Evolutionary conservation across 495 filamentous ascomycete genomes (phyloP), one percentile per base, ranked within the genome.

Genomic region (Aspergillus bridgeri): DNA sequence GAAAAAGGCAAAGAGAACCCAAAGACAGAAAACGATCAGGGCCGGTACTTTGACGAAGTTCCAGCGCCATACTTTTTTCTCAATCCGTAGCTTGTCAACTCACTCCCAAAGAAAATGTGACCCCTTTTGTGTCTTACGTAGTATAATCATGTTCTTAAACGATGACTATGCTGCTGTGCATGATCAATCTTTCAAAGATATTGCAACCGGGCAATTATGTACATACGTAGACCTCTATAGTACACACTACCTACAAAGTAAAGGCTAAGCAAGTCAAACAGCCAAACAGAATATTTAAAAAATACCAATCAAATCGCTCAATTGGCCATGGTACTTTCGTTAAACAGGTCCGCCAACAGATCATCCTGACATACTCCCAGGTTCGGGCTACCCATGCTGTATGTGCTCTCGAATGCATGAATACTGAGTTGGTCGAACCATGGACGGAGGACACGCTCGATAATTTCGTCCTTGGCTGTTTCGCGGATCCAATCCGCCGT

Each of bases 351-450:
- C 61, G 73, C 83, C 70, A 96, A 66, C 51, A 97, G 60, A 59
- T 81, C 80, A 62, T 83, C 79, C 56, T 80, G 80, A 65, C 88
- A 93, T n/a, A 78, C 80, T 49, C 83, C 82, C 65, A 81, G 66
- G 72, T 95, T 92, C 29, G 87, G 76, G 51, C 69, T 71, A 50
- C 83, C 83, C 87, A 96, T 95, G 20, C 85, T 83, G 67, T 98
- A 98, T 45, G 89, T 95, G 23, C 85, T 86, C 74, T 98, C 95
- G 71, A 95, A 98, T 7, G 89, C 87, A 66, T 86, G 89, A 51
- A 98, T 96, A 64, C 91, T 96, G 57, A 98, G 74, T 59, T 92
- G 88, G 43, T 87, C 87, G 62, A 98, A 91, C 77, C 96, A 98
- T 0, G 95, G 94, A 60, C 87, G 80, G 57, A 98, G 69, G 33